Percentiles rank a stretch among this genome's conserved stretches.
phyloP scores from a whole-genome alignment of 805 yeast species.

The Yamadazyma scolyti region DNA sequence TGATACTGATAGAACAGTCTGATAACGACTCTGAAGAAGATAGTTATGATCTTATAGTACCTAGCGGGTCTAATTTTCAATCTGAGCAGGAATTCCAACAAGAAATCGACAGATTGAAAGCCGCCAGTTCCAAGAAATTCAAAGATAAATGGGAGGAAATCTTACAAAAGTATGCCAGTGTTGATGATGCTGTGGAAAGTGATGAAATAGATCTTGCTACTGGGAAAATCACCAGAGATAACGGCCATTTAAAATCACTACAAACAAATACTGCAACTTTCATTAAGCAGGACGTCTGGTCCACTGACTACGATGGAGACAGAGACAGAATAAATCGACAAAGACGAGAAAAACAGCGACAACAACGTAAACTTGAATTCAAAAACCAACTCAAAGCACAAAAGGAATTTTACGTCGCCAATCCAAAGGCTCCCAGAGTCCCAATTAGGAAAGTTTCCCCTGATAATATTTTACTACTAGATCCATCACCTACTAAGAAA shows the following conservation, averaged over 20 bases:
- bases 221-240: slow-evolving; percentile 60
- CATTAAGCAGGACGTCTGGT: slow-evolving; percentile 32
- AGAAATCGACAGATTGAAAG: slow-evolving; percentile 22
- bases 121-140: slow-evolving; percentile 25
- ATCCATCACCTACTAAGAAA: slow-evolving; percentile 29
- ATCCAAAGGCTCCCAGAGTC: neutral
- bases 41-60: slow-evolving; percentile 1
- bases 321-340: slow-evolving; percentile 11
- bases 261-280: slow-evolving; percentile 4
- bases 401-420: slow-evolving; percentile 1
- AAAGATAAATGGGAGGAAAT: slow-evolving; percentile 47
- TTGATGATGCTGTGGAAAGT: slow-evolving; percentile 50
- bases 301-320: slow-evolving; percentile 27
- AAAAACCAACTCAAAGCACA: slow-evolving; percentile 14
- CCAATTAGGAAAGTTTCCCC: slow-evolving; percentile 9
- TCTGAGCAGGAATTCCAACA: slow-evolving; percentile 18
- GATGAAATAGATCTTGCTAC: slow-evolving; percentile 64
- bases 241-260: slow-evolving; percentile 64
- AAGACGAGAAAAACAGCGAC: slow-evolving; percentile 9
- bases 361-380: slow-evolving; percentile 11
- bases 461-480: slow-evolving; percentile 21
- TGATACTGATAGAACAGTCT: slow-evolving; percentile 19
- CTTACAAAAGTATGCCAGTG: slow-evolving; percentile 46
- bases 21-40: slow-evolving; percentile 11
- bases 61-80: slow-evolving; percentile 3